phyloP scores from a whole-genome alignment of 352 stramenopile genomes.

The Pythium brassicae region DNA sequence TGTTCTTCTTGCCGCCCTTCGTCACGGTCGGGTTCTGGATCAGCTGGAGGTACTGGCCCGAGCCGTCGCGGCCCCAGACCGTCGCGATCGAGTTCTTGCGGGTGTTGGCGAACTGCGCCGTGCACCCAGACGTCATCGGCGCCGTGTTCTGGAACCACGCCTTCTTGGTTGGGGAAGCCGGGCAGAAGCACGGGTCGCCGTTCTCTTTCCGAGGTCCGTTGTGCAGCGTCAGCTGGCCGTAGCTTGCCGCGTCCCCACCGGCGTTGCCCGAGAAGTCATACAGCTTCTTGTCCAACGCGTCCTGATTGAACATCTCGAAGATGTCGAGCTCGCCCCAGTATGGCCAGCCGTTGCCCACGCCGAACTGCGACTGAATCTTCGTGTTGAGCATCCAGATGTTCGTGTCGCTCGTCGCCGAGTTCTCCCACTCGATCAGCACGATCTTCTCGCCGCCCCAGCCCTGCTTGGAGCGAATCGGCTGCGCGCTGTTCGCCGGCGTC shows the following conservation, averaged over 20 bases:
- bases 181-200: constrained; percentile 55
- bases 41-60: constrained; percentile 63
- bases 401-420: constrained; percentile 54
- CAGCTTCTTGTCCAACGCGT: constrained; percentile 24
- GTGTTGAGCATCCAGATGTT: constrained; percentile 88
- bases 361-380: constrained; percentile 63
- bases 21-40: constrained; percentile 68
- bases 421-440: constrained; percentile 67
- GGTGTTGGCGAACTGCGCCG: constrained; percentile 61
- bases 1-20: constrained; percentile 48
- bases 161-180: constrained; percentile 36
- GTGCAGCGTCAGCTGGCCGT: constrained; percentile 72
- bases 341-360: constrained; percentile 49
- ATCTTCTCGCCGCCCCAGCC: constrained; percentile 73
- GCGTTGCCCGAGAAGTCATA: constrained; percentile 61
- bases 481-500: constrained; percentile 37
- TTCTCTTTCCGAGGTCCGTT: constrained; percentile 42
- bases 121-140: constrained; percentile 63
- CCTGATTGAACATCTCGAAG: constrained; percentile 83
- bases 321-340: constrained; percentile 78
- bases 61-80: constrained; percentile 55
- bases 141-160: constrained; percentile 51
- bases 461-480: constrained; percentile 56
- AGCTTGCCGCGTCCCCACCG: constrained; percentile 38
- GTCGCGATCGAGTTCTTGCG: constrained; percentile 60